phyloP scores from a whole-genome alignment of 2,329 filamentous ascomycete genomes.

The Colletotrichum australisinense region DNA sequence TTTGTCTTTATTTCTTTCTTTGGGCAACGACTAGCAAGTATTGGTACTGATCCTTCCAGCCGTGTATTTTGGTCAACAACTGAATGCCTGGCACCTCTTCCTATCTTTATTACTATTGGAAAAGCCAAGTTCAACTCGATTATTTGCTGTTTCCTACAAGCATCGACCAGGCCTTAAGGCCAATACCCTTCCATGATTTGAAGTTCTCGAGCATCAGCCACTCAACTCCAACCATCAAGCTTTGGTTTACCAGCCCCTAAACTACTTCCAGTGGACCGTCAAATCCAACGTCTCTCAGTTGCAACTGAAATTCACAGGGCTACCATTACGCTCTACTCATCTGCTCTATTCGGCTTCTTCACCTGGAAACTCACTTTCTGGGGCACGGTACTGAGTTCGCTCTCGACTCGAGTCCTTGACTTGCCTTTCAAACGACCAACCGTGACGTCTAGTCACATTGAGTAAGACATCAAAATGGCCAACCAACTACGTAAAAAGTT shows the following conservation, averaged over 20 bases:
- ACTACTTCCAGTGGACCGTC: not conserved
- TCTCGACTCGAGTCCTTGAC: not conserved
- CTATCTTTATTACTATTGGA: not conserved
- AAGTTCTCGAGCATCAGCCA: not conserved
- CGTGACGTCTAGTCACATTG: not conserved
- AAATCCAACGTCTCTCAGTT: not conserved
- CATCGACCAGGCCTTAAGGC: not conserved
- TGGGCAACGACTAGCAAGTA: not conserved
- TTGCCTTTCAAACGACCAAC: not conserved
- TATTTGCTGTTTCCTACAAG: not conserved
- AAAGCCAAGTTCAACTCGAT: not conserved
- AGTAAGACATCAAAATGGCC: not conserved
- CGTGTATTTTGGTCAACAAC: not conserved
- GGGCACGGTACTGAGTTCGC: not conserved
- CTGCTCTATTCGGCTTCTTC: not conserved
- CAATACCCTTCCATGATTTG: not conserved
- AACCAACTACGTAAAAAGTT: slow-evolving; percentile 59
- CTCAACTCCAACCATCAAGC: not conserved
- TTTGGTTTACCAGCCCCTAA: not conserved
- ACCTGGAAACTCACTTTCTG: not conserved
- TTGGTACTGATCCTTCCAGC: not conserved
- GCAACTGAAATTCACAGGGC: not conserved
- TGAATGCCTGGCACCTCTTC: not conserved
- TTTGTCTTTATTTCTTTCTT: slow-evolving; percentile 14
- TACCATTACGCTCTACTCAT: not conserved